Base-by-base conservation (phyloP, 176 grass and related monocot genomes). In the Cenchrus purpureus region DNA sequence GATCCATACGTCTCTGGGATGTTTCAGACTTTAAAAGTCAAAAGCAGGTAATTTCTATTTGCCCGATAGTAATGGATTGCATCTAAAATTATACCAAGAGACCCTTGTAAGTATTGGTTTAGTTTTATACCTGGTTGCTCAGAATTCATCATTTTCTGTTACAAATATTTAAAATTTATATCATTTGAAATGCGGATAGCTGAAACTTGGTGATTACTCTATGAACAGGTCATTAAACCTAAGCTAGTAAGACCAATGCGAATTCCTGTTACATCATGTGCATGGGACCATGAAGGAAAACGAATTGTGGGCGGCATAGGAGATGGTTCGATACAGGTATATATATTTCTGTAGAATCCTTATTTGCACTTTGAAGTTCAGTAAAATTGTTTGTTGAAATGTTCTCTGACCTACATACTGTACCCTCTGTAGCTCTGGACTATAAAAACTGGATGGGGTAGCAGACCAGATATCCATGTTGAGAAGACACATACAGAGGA, bases 371-470 rank as follows among this genome's bases (percentile, higher is more conserved):
- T 77, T 75, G 40, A 48, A 40, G n/a, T 51, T 50, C 16, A 67
- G 4, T 51, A n/a, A 19, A 19, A 75, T 64, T 15, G 20, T 61
- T 90, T 60, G 25, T 22, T 82, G 66, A 78, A 61, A 52, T 70
- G 10, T 28, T 82, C 43, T 52, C 62, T 82, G 63, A 48, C 37
- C 37, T 40, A 29, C 67, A 78, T 78, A 19, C 28, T 51, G 63
- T 77, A 10, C 82, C 51, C 25, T 85, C 65, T 91, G 42, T 85
- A 98, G 96, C 13, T 98, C 52, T 98, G 96, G 96, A 98, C 86
- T 54, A 89, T 98, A 82, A 98, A 98, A 85, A 87, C 91, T 76
- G 96, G 96, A 78, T 98, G 96, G 96, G 96, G 96, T 83, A 98
- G 96, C 77, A 95, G 93, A 89, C 96, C 96, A 82, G 96, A 98